A percentile compares a stretch with the other conserved stretches of the same genome.
These are phyloP conservation scores for Starmera pachycereana DNA, from an alignment of 805 yeast genomes.

Conservation along the genomic window DNA sequence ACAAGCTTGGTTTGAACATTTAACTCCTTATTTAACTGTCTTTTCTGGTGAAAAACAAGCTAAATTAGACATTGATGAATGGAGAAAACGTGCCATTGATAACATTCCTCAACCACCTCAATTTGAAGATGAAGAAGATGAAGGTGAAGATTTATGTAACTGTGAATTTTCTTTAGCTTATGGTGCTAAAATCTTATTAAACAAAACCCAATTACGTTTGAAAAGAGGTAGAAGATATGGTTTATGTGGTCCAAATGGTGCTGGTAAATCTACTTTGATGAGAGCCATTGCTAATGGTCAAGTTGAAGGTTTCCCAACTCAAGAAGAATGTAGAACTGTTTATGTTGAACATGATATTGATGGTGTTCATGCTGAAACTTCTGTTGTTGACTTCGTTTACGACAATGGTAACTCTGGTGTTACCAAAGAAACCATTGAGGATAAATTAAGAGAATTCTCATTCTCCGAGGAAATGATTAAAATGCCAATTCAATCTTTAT, in stretches of 20 bases:
- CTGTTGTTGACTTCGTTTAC: constrained; percentile 86
- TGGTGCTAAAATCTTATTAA: constrained; percentile 99
- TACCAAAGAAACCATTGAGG: constrained; percentile 59
- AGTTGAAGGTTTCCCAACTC: constrained; percentile 99
- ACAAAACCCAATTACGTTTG: constrained; percentile 98
- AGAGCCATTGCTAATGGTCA: constrained; percentile 96
- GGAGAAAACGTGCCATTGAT: constrained; percentile 93
- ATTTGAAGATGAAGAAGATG: constrained; percentile 95
- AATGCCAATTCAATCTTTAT: constrained; percentile 92
- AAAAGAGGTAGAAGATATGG: constrained; percentile 99
- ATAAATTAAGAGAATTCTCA: constrained; percentile 79
- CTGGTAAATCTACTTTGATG: constrained; percentile 99
- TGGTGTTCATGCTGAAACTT: constrained; percentile 93
- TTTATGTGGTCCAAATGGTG: constrained; percentile 99
- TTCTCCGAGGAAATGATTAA: constrained; percentile 89
- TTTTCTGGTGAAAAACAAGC: constrained; percentile 92
- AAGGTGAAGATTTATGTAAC: constrained; percentile 99
- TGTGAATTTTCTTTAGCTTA: constrained; percentile 99
- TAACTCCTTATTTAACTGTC: constrained; percentile 91
- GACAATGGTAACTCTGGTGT: constrained; percentile 67
- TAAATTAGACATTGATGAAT: constrained; percentile 82
- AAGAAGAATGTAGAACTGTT: constrained; percentile 97
- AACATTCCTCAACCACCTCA: constrained; percentile 95
- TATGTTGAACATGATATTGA: constrained; percentile 99
- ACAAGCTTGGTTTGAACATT: constrained; percentile 78